Percentiles rank a stretch among this genome's conserved stretches.
phyloP scores from a whole-genome alignment of 2,329 filamentous ascomycete species.

The Raffaelea ambrosiae region DNA sequence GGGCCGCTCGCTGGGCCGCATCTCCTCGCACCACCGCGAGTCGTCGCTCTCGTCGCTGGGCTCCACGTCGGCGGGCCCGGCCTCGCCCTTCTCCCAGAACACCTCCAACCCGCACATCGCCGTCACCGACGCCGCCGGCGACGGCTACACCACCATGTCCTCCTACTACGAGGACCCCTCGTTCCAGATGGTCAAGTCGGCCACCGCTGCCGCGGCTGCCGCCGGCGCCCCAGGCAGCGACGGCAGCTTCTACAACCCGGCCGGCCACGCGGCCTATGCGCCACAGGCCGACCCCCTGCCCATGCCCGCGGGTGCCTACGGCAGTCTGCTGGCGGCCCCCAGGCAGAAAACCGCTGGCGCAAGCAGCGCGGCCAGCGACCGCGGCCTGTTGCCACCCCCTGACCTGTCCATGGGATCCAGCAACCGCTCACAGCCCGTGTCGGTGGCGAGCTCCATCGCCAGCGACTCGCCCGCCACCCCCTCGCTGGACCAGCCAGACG shows the following conservation, averaged over 20 bases:
- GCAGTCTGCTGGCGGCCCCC: conserved; percentile 27
- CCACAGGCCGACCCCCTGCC: conserved; percentile 19
- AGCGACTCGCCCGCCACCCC: conserved; percentile 55
- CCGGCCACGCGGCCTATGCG: conserved; percentile 29
- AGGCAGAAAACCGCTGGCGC: conserved; percentile 19
- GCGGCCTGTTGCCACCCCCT: conserved; percentile 34
- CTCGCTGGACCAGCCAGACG: conserved; percentile 36
- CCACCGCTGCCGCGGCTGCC: conserved; percentile 7
- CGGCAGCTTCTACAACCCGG: conserved; percentile 27
- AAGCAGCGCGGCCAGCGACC: conserved; percentile 19
- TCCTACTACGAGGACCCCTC: conserved; percentile 29
- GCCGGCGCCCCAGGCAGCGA: conserved; percentile 10
- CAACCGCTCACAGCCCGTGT: conserved; percentile 40
- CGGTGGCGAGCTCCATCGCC: conserved; percentile 48
- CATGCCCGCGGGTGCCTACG: conserved; percentile 30
- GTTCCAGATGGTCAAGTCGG: conserved; percentile 37
- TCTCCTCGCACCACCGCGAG: conserved; percentile 46
- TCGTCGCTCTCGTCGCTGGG: conserved; percentile 53
- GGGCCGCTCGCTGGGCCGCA: conserved; percentile 26
- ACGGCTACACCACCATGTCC: conserved; percentile 35
- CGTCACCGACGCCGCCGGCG: conserved; percentile 38
- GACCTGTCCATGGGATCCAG: conserved; percentile 32
- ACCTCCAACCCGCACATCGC: conserved; percentile 51
- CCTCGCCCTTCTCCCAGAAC: conserved; percentile 48
- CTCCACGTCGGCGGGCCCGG: conserved; percentile 51